Base-by-base conservation (phyloP, 169 alveolate genomes). In the Plasmodium relictum region DNA sequence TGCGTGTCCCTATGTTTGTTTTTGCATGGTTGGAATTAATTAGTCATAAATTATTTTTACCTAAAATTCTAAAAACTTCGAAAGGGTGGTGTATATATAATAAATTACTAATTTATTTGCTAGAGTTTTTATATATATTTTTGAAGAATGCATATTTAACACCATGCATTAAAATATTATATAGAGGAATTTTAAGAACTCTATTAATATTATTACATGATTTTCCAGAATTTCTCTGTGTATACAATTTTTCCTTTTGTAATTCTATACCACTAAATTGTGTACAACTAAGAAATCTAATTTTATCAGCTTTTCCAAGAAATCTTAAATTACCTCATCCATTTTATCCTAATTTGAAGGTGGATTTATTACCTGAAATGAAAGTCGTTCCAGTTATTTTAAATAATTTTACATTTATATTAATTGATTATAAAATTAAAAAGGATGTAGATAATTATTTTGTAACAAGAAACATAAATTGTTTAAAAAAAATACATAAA, bases 11-110 rank as follows among this genome's bases (percentile, higher is more conserved):
- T 10, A 98, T 97, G n/a, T 99, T 99, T 87, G 89, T 98, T 26
- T 97, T 95, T 89, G 97, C 99, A 41, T 99, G 99, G 99, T 83
- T 98, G 26, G 98, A 97, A 86, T 92, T 99, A 66, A 92, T 98
- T 9, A 95, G 99, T 18, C 98, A 98, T 90, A 93, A 97, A 66
- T 87, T 95, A 68, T 96, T 98, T 87, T 72, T 98, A 83, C 98
- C 98, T 18, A 93, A 95, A 16, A 78, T 96, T 65, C 61, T 96
- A 88, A 63, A 96, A 87, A 83, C 96, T 50, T 78, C 93, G 63
- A 88, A 91, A 74, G 92, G 96, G 56, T 92, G 96, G 96, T 69
- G 85, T 78, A 93, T 88, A 73, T 88, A 94, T 86, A 94, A 93
- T 56, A 91, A 93, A 65, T 39, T 95, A 41, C 74, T 94, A 88